These are phyloP conservation scores for Brasenia schreberi DNA, from an alignment of 164 flowering plant genomes.

Conservation along the genomic window DNA sequence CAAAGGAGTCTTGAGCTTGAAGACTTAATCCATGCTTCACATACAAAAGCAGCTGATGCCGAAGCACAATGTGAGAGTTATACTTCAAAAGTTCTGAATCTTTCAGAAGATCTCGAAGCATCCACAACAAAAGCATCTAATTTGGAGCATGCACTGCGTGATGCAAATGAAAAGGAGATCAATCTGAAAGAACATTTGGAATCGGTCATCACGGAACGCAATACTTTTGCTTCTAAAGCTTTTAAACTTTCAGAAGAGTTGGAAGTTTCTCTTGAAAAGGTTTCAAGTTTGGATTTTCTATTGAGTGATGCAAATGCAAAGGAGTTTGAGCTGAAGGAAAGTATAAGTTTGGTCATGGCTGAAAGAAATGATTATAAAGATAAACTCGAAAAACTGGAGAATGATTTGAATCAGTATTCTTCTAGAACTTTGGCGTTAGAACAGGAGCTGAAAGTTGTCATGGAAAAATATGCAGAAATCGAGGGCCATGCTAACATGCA, in stretches of 20 bases:
- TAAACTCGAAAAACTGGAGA: background rate
- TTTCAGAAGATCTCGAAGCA: constrained; percentile 43
- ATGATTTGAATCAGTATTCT: background rate
- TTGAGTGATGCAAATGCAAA: constrained; percentile 42
- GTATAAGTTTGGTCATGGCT: constrained; percentile 9
- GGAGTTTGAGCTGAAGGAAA: constrained; percentile 47
- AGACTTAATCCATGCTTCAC: constrained; percentile 34
- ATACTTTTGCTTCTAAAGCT: constrained; percentile 25
- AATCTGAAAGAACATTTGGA: constrained; percentile 25
- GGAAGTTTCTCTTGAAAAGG: constrained; percentile 38
- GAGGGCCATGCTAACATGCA: constrained; percentile 5
- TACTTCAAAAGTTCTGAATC: constrained; percentile 35
- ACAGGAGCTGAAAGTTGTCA: constrained; percentile 43
- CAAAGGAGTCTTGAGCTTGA: constrained; percentile 58
- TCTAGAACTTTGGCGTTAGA: constrained; percentile 65
- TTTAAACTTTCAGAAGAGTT: constrained; percentile 46
- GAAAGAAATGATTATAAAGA: background rate
- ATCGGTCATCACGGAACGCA: constrained; percentile 15
- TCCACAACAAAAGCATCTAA: constrained; percentile 26
- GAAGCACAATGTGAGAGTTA: constrained; percentile 30
- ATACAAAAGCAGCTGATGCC: constrained; percentile 46
- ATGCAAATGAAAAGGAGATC: constrained; percentile 4
- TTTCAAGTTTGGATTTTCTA: constrained; percentile 47
- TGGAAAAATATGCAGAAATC: constrained; percentile 28
- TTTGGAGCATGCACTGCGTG: background rate